Evolutionary conservation across 495 filamentous ascomycete genomes (phyloP).

Genomic region (Penicillium psychrofluorescens): DNA sequence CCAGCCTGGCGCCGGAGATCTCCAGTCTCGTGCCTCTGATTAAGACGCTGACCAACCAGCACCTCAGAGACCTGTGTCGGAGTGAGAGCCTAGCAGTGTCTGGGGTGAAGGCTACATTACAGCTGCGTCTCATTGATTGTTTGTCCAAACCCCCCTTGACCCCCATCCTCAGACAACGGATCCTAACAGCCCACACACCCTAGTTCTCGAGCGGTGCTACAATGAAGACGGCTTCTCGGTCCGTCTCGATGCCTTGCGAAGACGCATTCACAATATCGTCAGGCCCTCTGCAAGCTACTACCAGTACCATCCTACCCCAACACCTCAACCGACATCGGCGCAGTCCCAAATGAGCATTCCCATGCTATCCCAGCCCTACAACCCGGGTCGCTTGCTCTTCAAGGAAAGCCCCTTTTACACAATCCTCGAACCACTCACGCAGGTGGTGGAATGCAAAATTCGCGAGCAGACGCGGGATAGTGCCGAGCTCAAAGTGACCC

Average conservation of each 20-base stretch:
- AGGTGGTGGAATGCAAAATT: conserved; percentile 55
- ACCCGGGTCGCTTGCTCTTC: conserved; percentile 42
- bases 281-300: conserved; percentile 19
- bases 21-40: conserved; percentile 36
- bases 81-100: conserved; percentile 61
- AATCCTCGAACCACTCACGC: conserved; percentile 51
- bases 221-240: conserved; percentile 22
- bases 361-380: conserved; percentile 27
- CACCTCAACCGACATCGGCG: conserved; percentile 13
- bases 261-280: conserved; percentile 24
- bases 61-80: conserved; percentile 67
- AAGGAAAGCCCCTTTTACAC: conserved; percentile 76
- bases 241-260: conserved; percentile 25
- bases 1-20: conserved; percentile 29
- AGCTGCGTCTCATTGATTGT: conserved; percentile 70
- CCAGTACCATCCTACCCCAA: conserved; percentile 20
- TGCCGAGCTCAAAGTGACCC: conserved; percentile 45
- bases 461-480: conserved; percentile 47
- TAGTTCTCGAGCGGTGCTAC: conserved; percentile 32
- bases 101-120: conserved; percentile 75
- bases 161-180: neutral
- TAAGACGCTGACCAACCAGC: conserved; percentile 59
- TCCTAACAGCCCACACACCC: conserved; percentile 4
- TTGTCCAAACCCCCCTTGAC: conserved; percentile 31
- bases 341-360: conserved; percentile 21